Evolutionary conservation across 2,329 filamentous ascomycete genomes (phyloP).

Genomic region (Gnomoniopsis sp.): DNA sequence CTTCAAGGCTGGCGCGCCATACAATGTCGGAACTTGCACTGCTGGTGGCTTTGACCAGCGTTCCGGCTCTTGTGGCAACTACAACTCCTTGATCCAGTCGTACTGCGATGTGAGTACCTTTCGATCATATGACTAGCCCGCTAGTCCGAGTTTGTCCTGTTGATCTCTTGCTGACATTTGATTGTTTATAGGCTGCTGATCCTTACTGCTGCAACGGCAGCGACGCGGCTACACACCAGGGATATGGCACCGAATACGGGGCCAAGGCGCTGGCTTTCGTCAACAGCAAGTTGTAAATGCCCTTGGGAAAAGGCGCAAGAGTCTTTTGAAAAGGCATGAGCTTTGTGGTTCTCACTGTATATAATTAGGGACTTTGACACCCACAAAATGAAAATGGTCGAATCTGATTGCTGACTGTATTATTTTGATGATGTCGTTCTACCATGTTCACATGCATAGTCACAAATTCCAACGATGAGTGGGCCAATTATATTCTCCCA

Average conservation of each 20-base stretch:
- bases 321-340: background rate
- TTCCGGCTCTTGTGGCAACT: slow-evolving; percentile 49
- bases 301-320: background rate
- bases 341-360: background rate
- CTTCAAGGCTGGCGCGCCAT: slow-evolving; percentile 50
- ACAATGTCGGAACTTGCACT: slow-evolving; percentile 59
- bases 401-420: too few species aligned
- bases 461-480: too few species aligned
- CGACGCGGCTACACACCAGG: slow-evolving; percentile 51
- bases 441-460: too few species aligned
- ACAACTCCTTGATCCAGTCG: slow-evolving; percentile 50
- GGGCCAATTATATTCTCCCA: too few species aligned
- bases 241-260: slow-evolving; percentile 55
- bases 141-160: background rate
- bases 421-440: too few species aligned
- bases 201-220: slow-evolving; percentile 62
- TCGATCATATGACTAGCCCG: background rate
- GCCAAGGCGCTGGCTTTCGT: slow-evolving; percentile 53
- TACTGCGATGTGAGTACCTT: slow-evolving; percentile 50
- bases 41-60: slow-evolving; percentile 51
- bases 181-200: slow-evolving; percentile 35
- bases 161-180: background rate
- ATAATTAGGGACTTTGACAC: background rate
- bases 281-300: slow-evolving; percentile 40
- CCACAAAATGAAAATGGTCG: background rate